Evolutionary conservation across 2,329 filamentous ascomycete genomes (phyloP), one percentile per base, ranked within the genome.

Genomic region (Elsinoe ampelina): DNA sequence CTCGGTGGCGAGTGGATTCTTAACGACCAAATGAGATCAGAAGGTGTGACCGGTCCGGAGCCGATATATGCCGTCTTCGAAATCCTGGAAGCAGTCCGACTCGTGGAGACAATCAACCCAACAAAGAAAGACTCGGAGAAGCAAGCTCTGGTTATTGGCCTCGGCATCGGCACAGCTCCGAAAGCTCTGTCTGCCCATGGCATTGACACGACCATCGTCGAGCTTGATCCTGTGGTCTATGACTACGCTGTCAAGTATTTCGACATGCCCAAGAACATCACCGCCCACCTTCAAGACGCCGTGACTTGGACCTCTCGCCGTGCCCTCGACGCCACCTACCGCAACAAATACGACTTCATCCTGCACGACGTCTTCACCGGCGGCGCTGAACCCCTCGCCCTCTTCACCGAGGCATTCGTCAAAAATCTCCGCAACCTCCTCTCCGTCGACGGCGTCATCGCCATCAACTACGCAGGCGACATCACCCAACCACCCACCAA

Each of bases 301-400:
- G 82, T 90, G 2, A 72, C 74, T n/a, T 95, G 80, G 66, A 79
- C 84, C 6, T 64, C 74, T 11, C 66, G 70, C 15, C 12, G 48
- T 7, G 54, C 58, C 10, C 6, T 52, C n/a, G 72, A 84, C 69
- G 79, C 82, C 15, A 70, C 75, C 45, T 54, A 64, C 2, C 61
- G 62, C 11, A 47, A 52, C 38, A 54, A 57, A 26, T 98, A 86
- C 69, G 86, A 96, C 73, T 97, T 95, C 74, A 93, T 98, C 66
- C 80, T 98, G 55, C 93, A 98, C 70, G 93, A 98, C 64, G 93
- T 98, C 20, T 98, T 98, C 70, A 98, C 93, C 0, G 93, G 93
- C 20, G 93, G 93, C 54, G 91, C 90, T 0, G 93, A 97, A 70
- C 93, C 93, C 0, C 82, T 91, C 2, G 77, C 84, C 6, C 81